Evolutionary conservation across 176 grass and related monocot species (phyloP).

Genomic region (Calamus simplicifolius): DNA sequence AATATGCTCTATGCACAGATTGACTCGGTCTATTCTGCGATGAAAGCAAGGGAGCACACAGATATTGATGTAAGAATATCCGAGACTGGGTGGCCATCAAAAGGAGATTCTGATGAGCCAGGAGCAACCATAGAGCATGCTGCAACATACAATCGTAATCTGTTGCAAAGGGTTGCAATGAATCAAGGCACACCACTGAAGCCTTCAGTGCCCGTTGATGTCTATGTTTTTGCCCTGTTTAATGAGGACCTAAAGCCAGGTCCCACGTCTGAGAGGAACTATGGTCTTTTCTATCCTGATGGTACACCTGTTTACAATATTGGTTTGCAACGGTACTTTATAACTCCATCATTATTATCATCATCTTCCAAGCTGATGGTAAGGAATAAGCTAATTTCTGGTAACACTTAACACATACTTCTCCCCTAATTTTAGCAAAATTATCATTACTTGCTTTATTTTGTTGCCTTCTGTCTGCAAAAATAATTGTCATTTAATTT

Average conservation of each 20-base stretch:
- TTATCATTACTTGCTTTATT: too few relatives aligned
- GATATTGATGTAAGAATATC: conserved; percentile 7
- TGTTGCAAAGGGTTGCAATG: not conserved
- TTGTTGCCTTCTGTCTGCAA: too few relatives aligned
- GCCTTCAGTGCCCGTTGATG: not conserved
- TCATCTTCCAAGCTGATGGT: conserved; percentile 34
- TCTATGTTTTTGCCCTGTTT: conserved; percentile 6
- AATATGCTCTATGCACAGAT: conserved; percentile 14
- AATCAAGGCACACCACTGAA: conserved; percentile 2
- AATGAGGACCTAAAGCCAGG: conserved; percentile 7
- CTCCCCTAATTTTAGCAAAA: too few relatives aligned
- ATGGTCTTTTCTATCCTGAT: conserved; percentile 9
- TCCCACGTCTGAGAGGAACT: conserved; percentile 11
- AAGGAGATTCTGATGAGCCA: conserved; percentile 9
- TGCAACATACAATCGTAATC: conserved; percentile 3
- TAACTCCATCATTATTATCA: conserved; percentile 16
- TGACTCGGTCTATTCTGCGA: conserved; percentile 5
- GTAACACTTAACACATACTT: too few relatives aligned
- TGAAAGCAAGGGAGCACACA: conserved; percentile 4
- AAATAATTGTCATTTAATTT: too few relatives aligned
- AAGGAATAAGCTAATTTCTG: not conserved
- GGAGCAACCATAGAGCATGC: conserved; percentile 3
- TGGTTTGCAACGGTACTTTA: not conserved
- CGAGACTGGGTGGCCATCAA: conserved; percentile 7
- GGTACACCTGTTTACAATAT: conserved; percentile 2